Evolutionary conservation across 495 filamentous ascomycete genomes (phyloP).

Genomic region (Neurospora discreta): DNA sequence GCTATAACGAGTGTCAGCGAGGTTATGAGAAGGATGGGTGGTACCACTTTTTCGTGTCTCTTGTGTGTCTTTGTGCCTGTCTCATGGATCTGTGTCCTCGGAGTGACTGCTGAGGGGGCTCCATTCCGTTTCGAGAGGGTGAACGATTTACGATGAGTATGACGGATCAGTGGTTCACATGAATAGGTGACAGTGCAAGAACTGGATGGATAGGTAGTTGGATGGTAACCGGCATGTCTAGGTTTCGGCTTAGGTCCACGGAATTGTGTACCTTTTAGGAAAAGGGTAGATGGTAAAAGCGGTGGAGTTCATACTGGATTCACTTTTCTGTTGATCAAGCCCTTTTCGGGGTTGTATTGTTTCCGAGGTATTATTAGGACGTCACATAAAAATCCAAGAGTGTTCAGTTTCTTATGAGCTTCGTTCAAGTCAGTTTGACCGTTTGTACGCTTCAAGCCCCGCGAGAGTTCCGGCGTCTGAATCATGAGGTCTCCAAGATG

Average conservation of each 20-base stretch:
- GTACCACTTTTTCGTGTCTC: background rate
- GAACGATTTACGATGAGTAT: background rate
- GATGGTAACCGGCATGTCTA: background rate
- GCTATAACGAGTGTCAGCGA: background rate
- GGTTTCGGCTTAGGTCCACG: background rate
- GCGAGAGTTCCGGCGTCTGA: background rate
- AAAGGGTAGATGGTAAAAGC: background rate
- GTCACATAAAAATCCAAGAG: background rate
- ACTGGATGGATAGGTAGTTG: background rate
- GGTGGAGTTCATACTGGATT: background rate
- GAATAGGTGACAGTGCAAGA: background rate
- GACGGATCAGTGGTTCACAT: background rate
- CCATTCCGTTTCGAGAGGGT: background rate
- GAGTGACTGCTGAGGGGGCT: background rate
- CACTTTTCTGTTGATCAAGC: background rate
- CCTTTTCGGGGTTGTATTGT: background rate
- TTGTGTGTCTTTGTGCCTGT: background rate
- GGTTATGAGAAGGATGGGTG: background rate
- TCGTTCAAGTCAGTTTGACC: background rate
- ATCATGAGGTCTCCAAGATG: background rate
- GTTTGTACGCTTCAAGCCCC: background rate
- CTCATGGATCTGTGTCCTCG: background rate
- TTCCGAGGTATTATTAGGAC: background rate
- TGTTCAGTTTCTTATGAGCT: background rate
- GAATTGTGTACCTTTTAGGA: background rate